Percentiles rank a stretch among this genome's conserved stretches.
phyloP scores from a whole-genome alignment of 1,284 basidiomycete genomes.

The Exobasidium cylindrosporum region DNA sequence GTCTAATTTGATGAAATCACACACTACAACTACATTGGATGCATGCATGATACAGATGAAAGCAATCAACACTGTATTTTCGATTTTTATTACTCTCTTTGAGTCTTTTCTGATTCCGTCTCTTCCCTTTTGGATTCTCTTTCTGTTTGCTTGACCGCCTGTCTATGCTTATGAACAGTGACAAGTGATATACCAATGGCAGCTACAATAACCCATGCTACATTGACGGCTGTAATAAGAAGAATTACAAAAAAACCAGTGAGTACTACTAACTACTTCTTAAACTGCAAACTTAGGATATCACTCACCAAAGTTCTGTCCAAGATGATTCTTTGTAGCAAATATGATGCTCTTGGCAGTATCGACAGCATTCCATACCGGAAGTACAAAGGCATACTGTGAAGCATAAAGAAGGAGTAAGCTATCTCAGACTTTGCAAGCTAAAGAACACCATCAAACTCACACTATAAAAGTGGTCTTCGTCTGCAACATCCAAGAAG shows the following conservation, averaged over 20 bases:
- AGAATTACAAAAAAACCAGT: no score
- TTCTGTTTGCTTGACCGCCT: neutral
- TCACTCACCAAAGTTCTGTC: neutral
- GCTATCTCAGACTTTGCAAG: no score
- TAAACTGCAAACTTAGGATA: no score
- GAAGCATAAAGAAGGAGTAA: no score
- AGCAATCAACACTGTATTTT: no score
- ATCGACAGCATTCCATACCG: neutral
- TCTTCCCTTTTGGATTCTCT: neutral
- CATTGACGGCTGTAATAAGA: no score
- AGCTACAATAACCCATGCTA: neutral
- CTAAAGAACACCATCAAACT: no score
- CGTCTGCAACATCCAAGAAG: slow-evolving; percentile 4
- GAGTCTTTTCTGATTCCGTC: neutral
- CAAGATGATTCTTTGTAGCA: neutral
- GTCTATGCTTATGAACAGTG: neutral
- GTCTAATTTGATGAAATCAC: no score
- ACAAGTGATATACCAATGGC: neutral
- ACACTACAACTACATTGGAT: no score
- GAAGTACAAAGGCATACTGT: neutral
- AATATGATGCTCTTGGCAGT: neutral
- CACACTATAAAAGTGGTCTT: neutral
- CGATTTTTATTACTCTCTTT: neutral
- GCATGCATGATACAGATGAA: no score
- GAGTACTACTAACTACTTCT: no score